A percentile compares a stretch with the other conserved stretches of the same genome.
Evolutionary conservation across 306 rosid genomes (phyloP).

Genomic region (Malus orientalis): DNA sequence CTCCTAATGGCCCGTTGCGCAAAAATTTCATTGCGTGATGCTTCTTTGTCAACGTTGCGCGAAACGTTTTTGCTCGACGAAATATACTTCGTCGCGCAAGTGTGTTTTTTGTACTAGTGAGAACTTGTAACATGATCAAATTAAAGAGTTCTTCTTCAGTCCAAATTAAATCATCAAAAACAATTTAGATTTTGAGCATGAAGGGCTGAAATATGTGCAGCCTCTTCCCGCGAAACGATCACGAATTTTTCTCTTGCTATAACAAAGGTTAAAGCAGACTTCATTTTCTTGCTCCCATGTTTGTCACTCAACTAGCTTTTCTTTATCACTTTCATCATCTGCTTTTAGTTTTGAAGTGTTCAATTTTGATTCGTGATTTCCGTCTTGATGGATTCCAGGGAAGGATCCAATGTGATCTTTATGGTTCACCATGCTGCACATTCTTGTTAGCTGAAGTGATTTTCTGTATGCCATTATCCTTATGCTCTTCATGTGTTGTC

Average conservation of each 20-base stretch:
- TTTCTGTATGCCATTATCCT: not conserved
- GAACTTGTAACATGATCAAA: not conserved
- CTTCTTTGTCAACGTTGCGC: too few species aligned
- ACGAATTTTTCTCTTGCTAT: too few species aligned
- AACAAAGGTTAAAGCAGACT: not conserved
- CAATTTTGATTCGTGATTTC: not conserved
- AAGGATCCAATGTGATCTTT: not conserved
- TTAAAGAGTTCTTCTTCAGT: not conserved
- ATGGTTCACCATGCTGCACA: not conserved
- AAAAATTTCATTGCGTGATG: too few species aligned
- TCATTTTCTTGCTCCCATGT: not conserved
- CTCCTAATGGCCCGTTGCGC: too few species aligned
- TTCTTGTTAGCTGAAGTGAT: not conserved
- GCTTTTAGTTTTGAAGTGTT: not conserved
- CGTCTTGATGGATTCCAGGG: not conserved
- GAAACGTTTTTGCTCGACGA: too few species aligned
- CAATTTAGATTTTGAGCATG: not conserved
- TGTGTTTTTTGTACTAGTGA: too few species aligned
- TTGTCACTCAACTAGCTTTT: not conserved
- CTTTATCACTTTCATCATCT: not conserved
- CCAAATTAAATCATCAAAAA: not conserved
- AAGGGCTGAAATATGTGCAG: too few species aligned
- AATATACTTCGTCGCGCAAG: too few species aligned
- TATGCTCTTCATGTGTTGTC: not conserved
- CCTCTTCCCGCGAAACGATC: too few species aligned